Evolutionary conservation across 2,329 filamentous ascomycete species (phyloP).

Genomic region (Colletotrichum phormii): DNA sequence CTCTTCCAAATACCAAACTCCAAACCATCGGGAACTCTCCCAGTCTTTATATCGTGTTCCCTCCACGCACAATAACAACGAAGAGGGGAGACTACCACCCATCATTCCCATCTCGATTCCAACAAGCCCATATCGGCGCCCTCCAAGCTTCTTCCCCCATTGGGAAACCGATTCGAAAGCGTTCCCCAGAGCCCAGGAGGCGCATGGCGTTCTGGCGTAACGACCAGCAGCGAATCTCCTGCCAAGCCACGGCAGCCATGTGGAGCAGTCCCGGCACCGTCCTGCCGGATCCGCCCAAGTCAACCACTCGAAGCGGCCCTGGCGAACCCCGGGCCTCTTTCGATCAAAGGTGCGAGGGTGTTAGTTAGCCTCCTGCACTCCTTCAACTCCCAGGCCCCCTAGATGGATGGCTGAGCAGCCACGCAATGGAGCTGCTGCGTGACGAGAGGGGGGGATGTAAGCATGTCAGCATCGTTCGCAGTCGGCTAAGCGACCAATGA

Average conservation of each 20-base stretch:
- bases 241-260: slow-evolving; percentile 33
- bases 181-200: not conserved
- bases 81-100: not conserved
- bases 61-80: not conserved
- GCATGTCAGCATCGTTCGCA: slow-evolving; percentile 23
- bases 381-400: not conserved
- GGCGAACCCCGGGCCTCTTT: not conserved
- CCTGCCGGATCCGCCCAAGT: slow-evolving; percentile 25
- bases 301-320: not conserved
- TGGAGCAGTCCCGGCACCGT: slow-evolving; percentile 25
- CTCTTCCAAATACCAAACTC: not conserved
- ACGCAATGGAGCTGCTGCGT: not conserved
- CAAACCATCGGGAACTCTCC: not conserved
- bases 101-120: not conserved
- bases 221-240: not conserved
- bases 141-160: slow-evolving; percentile 7
- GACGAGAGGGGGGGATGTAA: not conserved
- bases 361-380: not conserved
- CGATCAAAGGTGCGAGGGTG: not conserved
- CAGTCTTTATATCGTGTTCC: not conserved
- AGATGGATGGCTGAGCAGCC: slow-evolving; percentile 12
- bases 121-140: not conserved
- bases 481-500: slow-evolving; percentile 26
- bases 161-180: slow-evolving; percentile 32
- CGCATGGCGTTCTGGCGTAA: not conserved